Base-by-base conservation (phyloP, 345 rosid species). In the Barbarea vulgaris region DNA sequence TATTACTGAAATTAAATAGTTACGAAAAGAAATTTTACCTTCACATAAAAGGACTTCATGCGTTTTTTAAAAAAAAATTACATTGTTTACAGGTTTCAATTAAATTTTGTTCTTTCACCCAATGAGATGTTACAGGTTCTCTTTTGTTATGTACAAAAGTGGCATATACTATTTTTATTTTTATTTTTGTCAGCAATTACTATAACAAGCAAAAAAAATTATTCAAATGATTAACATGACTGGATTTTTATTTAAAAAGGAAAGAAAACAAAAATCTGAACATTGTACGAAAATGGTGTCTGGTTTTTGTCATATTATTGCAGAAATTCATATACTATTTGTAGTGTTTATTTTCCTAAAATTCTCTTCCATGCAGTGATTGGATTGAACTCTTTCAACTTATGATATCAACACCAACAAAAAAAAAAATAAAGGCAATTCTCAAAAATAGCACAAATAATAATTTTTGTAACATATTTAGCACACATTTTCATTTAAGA, bases 71-170 rank as follows among this genome's bases (percentile, higher is more conserved):
- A 3, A 25, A 25, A 25, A 24, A 25, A 25, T 36, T 31, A 36
- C 42, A 37, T 37, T 37, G 5, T 37, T 41, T 15, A 42, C 17
- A 15, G 47, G 18, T 42, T 42, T 42, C 47, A n/a, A 5, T 42
- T 42, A 42, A 42, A 42, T 42, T 42, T 42, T 42, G 47, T 6
- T 14, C 7, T 42, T 42, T 42, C 47, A 42, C 47, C 17, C 14
- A 42, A 42, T 42, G 18, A 42, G 47, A 42, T 14, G 7, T 13
- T 56, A 53, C 42, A 52, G 70, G 2, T 63, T 63, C 34, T 74
- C 30, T 8, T 42, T 55, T 33, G 28, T 55, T 24, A 39, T 41
- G n/a, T 53, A 10, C 58, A 46, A 44, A 18, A 33, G 5, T 44
- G 61, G 14, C 21, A 33, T 51, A 42, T 73, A 64, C 55, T n/a